Conservation (phyloP, 2,329 filamentous ascomycete species). For the Hypomyces perniciosus region DNA sequence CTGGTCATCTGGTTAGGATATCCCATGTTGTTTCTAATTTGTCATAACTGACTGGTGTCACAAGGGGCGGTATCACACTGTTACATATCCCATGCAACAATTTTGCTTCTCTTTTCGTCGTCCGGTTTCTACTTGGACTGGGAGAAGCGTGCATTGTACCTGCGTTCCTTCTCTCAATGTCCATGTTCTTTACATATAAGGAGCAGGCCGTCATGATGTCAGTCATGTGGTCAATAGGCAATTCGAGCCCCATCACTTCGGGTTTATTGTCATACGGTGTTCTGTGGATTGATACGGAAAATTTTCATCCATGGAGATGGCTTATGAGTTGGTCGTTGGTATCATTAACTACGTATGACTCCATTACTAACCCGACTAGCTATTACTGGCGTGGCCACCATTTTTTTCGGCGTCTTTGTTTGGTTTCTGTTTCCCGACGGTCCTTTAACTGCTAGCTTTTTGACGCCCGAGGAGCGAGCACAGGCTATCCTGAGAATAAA, state of each 20-base stretch:
- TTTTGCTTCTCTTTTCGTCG: constrained; percentile 22
- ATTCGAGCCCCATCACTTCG: constrained; percentile 27
- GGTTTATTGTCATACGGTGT: constrained; percentile 27
- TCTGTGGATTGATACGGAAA: constrained; percentile 27
- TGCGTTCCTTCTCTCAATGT: constrained; percentile 20
- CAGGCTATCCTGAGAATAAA: constrained; percentile 27
- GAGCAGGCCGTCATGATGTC: constrained; percentile 30
- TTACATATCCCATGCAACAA: constrained; percentile 24
- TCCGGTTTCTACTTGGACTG: constrained; percentile 24
- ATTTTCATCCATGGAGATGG: constrained; percentile 34
- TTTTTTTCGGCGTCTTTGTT: constrained; percentile 15
- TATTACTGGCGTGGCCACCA: constrained; percentile 15
- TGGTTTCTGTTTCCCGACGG: constrained; percentile 11
- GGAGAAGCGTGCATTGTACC: constrained; percentile 22
- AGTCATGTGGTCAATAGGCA: constrained; percentile 35
- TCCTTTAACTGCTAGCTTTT: constrained; percentile 15
- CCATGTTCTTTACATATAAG: constrained; percentile 32
- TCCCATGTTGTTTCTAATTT: not conserved
- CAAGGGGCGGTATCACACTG: constrained; percentile 24
- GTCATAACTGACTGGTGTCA: not conserved
- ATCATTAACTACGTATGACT: not conserved
- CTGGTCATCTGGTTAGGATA: constrained; percentile 17
- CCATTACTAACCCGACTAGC: constrained; percentile 6
- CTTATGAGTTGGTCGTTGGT: constrained; percentile 26
- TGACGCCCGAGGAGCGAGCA: constrained; percentile 20